Evolutionary conservation across 2,329 filamentous ascomycete genomes (phyloP).

Genomic region (Leptoxyphium fumago): DNA sequence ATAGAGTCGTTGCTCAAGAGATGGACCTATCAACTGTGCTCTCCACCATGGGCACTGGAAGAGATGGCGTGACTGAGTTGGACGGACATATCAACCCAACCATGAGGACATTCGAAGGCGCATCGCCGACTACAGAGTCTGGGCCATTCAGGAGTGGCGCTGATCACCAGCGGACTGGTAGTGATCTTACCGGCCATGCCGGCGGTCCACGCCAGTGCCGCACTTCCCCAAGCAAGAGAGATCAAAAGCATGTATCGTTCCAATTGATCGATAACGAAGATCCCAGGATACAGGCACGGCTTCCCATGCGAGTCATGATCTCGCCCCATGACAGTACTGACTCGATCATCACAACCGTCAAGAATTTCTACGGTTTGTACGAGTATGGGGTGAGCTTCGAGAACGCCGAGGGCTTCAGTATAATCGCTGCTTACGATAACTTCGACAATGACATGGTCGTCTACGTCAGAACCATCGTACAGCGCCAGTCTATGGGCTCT

Average conservation of each 20-base stretch:
- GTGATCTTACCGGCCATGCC: conserved; percentile 5
- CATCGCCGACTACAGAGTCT: conserved; percentile 1
- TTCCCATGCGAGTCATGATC: conserved; percentile 80
- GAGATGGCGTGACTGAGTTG: conserved; percentile 9
- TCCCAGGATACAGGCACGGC: conserved; percentile 39
- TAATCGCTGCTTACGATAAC: conserved; percentile 95
- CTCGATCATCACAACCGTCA: conserved; percentile 94
- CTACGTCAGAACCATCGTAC: conserved; percentile 51
- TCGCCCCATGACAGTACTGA: conserved; percentile 93
- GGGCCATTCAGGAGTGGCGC: background rate
- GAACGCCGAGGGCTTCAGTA: conserved; percentile 71
- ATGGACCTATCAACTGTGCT: conserved; percentile 26
- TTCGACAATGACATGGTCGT: conserved; percentile 85
- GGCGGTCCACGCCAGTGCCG: conserved; percentile 11
- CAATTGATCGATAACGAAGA: conserved; percentile 43
- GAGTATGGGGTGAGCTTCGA: conserved; percentile 88
- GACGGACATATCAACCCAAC: conserved; percentile 21
- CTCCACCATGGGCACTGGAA: conserved; percentile 7
- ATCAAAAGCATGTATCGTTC: conserved; percentile 62
- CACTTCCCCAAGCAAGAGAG: conserved; percentile 20
- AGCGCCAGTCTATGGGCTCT: conserved; percentile 5
- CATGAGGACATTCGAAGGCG: conserved; percentile 16
- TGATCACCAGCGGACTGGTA: background rate
- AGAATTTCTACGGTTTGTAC: conserved; percentile 97
- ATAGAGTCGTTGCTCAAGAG: background rate